Evolutionary conservation across 1,284 basidiomycete genomes (phyloP), one percentile per base, ranked within the genome.

Genomic region (Cutaneotrichosporon daszewskae): DNA sequence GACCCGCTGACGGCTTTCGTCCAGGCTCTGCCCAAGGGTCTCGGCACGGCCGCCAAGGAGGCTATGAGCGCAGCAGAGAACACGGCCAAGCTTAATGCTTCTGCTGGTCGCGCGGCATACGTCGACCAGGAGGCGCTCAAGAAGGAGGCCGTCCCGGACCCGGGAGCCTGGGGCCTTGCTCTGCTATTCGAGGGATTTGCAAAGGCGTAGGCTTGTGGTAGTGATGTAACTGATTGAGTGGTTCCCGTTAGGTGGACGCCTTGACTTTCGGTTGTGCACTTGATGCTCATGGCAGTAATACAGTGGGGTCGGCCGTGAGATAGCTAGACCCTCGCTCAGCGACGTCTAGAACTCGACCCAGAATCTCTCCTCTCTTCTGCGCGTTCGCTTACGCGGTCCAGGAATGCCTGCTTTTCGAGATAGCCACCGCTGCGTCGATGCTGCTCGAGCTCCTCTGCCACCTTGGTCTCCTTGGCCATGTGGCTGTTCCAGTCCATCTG

Each of bases 1-100:
- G 91, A 96, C 69, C 90, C 91, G 3, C 77, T 96, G 17, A 77
- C 80, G n/a, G 85, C 87, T 2, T 94, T 95, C 68, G 76, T 85
- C 40, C 49, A 73, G 68, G 47, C 75, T 12, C 74, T 83, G 34
- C 70, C 72, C 13, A 57, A 61, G 29, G 66, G 67, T 6, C 73
- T 82, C 32, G 62, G 61, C 0, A 67, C 60, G 4, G 85, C 89
- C 0, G 80, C 85, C 20, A 68, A 73, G 33, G 79, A 77, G 1
- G 87, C 85, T 1, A 73, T 73, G 14, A 73, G 76, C 5, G 87
- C 87, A 1, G 84, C 88, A 2, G 82, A 85, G 50, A 73, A 73
- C 45, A 74, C 72, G 9, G 90, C 87, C 19, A 81, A 76, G 55
- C 69, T 91, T 3, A 80, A 82, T 25, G 91, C 91, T 2, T 89